Conservation (phyloP, 768 basidiomycete genomes). For the Russula sp. region DNA sequence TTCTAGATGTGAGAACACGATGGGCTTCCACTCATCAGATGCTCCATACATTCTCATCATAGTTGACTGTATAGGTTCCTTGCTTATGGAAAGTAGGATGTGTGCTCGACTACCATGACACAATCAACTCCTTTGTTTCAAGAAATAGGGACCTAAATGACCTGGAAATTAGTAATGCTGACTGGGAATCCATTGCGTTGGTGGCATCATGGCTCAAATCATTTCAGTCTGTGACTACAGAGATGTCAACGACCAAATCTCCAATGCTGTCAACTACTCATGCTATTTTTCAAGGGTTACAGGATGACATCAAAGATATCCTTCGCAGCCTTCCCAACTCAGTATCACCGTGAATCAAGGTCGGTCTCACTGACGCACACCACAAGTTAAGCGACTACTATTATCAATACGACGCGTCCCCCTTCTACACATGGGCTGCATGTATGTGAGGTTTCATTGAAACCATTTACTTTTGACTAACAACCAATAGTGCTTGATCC, state of each 20-base stretch:
- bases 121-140: not conserved
- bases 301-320: not conserved
- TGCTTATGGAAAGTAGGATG: not conserved
- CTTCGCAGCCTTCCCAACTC: not conserved
- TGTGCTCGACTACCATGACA: not conserved
- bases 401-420: too few relatives aligned
- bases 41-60: not conserved
- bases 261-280: not conserved
- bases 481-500: not conserved
- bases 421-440: too few relatives aligned
- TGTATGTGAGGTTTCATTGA: too few relatives aligned
- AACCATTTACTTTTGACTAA: too few relatives aligned
- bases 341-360: too few relatives aligned
- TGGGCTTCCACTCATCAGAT: constrained; percentile 1
- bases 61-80: not conserved
- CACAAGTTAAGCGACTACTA: too few relatives aligned
- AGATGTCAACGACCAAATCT: not conserved
- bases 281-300: not conserved
- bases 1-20: not conserved
- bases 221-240: not conserved
- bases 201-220: not conserved
- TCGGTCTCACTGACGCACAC: not conserved
- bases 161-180: too few relatives aligned
- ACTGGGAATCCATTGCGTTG: not conserved
- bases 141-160: too few relatives aligned